phyloP scores from a whole-genome alignment of 768 basidiomycete genomes.

The Ramaria rubella region DNA sequence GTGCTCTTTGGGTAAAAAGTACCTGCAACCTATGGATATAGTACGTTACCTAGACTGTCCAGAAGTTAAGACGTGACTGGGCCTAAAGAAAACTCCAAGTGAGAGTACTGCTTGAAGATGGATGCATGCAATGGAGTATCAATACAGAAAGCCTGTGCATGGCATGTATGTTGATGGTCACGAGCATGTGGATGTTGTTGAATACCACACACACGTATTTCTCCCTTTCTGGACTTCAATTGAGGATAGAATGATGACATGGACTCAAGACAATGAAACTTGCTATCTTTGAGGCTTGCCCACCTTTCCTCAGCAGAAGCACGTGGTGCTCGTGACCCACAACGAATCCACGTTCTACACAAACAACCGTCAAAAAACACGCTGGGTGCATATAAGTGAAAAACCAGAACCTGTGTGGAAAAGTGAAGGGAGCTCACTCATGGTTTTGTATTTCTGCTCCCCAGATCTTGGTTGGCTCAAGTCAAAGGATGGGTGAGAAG shows the following conservation, averaged over 20 bases:
- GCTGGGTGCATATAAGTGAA: constrained; percentile 11
- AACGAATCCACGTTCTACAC: constrained; percentile 20
- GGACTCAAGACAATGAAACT: neutral
- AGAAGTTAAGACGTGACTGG: neutral
- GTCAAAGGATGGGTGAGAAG: neutral
- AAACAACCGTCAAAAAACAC: constrained; percentile 11
- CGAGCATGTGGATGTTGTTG: constrained; percentile 16
- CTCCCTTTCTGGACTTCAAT: neutral
- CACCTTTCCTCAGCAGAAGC: neutral
- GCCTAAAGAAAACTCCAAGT: constrained; percentile 15
- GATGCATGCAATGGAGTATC: constrained; percentile 11
- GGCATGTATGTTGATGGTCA: constrained; percentile 15
- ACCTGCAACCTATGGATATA: constrained; percentile 2
- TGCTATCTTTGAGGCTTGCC: neutral
- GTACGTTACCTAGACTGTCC: constrained; percentile 1
- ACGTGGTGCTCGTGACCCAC: constrained; percentile 6
- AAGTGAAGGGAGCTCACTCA: neutral
- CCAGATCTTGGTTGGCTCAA: neutral
- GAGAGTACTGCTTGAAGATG: constrained; percentile 12
- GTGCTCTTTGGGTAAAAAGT: constrained; percentile 1
- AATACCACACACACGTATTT: constrained; percentile 10
- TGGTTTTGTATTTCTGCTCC: neutral
- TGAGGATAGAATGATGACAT: neutral
- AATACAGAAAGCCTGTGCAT: constrained; percentile 6
- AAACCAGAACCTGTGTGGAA: constrained; percentile 3